Percentiles rank a stretch among this genome's conserved stretches.
phyloP scores from a whole-genome alignment of 495 filamentous ascomycete species.

The Friedmanniomyces simplex region DNA sequence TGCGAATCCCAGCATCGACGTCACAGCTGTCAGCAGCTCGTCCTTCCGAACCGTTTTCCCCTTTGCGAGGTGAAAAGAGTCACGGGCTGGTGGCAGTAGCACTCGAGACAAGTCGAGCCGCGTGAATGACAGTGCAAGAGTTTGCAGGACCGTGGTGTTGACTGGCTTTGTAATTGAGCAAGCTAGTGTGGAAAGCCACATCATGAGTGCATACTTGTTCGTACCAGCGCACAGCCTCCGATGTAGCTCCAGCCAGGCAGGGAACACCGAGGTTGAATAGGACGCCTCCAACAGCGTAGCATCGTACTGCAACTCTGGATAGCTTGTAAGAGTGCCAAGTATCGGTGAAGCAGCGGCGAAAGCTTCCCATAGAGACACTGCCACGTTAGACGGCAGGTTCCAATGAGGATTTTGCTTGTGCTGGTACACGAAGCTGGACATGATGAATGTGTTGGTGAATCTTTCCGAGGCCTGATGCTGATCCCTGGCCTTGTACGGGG shows the following conservation, averaged over 20 bases:
- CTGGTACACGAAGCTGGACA: not conserved
- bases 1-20: too few species aligned
- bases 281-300: not conserved
- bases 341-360: not conserved
- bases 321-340: too few species aligned
- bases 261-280: not conserved
- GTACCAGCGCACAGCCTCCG: not conserved
- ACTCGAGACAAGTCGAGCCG: not conserved
- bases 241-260: not conserved
- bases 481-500: slow-evolving; percentile 23
- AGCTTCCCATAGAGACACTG: not conserved
- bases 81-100: not conserved
- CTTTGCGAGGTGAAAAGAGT: not conserved
- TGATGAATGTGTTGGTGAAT: not conserved
- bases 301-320: not conserved
- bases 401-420: not conserved
- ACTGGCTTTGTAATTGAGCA: not conserved
- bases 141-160: slow-evolving; percentile 16
- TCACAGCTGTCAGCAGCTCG: not conserved
- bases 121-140: slow-evolving; percentile 11
- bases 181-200: slow-evolving; percentile 22
- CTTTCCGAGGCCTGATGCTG: not conserved
- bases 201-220: slow-evolving; percentile 17
- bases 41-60: not conserved
- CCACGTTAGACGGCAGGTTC: not conserved